phyloP scores from a whole-genome alignment of 73 alveolate genomes.

The Durusdinium trenchii region DNA sequence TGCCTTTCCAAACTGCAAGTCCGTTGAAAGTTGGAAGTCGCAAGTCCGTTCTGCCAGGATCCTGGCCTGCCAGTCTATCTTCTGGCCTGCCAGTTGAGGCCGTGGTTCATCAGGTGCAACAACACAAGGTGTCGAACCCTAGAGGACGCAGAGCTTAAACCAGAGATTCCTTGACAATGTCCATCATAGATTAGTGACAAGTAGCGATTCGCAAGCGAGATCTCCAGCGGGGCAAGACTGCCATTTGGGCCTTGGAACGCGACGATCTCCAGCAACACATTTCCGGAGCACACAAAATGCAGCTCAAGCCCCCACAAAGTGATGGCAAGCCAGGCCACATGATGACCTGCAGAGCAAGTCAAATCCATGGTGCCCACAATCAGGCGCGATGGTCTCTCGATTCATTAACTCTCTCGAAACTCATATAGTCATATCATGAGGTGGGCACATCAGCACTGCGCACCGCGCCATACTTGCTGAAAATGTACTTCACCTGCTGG shows the following conservation, averaged over 20 bases:
- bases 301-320: slow-evolving; percentile 16
- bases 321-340: slow-evolving; percentile 89
- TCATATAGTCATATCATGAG: neutral
- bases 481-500: slow-evolving; percentile 64
- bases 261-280: neutral
- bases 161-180: no score
- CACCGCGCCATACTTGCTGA: slow-evolving; percentile 89
- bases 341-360: slow-evolving; percentile 2
- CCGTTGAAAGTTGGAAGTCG: no score
- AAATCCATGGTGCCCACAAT: neutral
- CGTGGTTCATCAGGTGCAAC: neutral
- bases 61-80: slow-evolving; percentile 81
- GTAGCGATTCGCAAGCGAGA: slow-evolving; percentile 57
- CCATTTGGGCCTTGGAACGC: slow-evolving; percentile 46
- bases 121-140: neutral
- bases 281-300: neutral
- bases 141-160: neutral
- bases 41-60: neutral
- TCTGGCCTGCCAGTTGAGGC: slow-evolving; percentile 22
- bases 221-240: slow-evolving; percentile 53
- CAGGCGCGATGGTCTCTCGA: no score
- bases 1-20: no score
- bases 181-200: no score
- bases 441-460: slow-evolving; percentile 63
- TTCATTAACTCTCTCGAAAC: neutral